Conservation (phyloP, 2,329 filamentous ascomycete species). For the Colletotrichum agaves region DNA sequence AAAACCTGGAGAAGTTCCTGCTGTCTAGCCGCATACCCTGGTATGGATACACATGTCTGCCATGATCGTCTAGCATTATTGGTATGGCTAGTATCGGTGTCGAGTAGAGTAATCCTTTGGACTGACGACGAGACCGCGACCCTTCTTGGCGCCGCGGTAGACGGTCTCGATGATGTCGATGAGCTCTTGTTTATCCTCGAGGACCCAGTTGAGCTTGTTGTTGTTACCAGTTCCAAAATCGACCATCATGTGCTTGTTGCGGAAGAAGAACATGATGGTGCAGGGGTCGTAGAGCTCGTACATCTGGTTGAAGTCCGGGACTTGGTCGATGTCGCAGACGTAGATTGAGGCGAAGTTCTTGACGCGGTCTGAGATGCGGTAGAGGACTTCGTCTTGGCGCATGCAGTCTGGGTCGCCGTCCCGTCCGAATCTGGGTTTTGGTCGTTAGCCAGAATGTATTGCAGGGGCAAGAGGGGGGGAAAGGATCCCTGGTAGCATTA, state of each 20-base stretch:
- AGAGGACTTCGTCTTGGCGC: conserved; percentile 90
- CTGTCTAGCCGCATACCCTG: background rate
- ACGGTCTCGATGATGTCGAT: conserved; percentile 99
- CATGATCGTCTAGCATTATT: background rate
- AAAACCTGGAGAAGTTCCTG: conserved; percentile 6
- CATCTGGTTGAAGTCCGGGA: conserved; percentile 90
- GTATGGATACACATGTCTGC: background rate
- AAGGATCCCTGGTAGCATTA: too few relatives aligned
- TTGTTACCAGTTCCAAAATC: conserved; percentile 99
- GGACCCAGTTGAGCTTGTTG: conserved; percentile 86
- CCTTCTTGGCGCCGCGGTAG: conserved; percentile 98
- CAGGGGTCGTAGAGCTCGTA: conserved; percentile 84
- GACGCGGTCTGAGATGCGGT: conserved; percentile 90
- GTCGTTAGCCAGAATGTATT: too few relatives aligned
- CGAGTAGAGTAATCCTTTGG: conserved; percentile 74
- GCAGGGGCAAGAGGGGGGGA: too few relatives aligned
- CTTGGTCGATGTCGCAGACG: conserved; percentile 90
- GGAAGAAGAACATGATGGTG: conserved; percentile 96
- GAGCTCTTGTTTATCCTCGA: conserved; percentile 97
- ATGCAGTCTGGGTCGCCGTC: conserved; percentile 83
- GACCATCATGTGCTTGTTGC: conserved; percentile 99
- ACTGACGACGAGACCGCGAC: conserved; percentile 93
- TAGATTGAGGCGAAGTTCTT: conserved; percentile 96
- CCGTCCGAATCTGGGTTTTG: conserved; percentile 72
- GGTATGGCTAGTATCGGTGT: conserved; percentile 47